phyloP scores from a whole-genome alignment of 2,329 filamentous ascomycete genomes.

The Fusarium incarnatum region DNA sequence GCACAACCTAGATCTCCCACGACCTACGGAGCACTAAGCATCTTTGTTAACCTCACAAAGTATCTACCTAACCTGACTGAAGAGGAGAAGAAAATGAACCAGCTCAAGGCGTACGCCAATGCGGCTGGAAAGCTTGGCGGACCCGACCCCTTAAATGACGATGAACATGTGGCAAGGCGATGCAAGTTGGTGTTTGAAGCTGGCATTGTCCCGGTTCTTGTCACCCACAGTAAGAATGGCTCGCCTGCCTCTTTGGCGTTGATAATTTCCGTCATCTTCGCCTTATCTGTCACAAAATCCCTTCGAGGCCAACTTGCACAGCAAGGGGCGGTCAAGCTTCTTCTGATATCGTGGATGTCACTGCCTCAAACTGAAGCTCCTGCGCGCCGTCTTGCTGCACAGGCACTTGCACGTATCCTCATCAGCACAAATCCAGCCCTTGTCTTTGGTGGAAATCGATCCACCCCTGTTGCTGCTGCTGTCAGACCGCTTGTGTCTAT shows the following conservation, averaged over 20 bases:
- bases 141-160: conserved; percentile 77
- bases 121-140: conserved; percentile 75
- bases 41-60: conserved; percentile 84
- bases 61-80: conserved; percentile 84
- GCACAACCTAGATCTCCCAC: conserved; percentile 74
- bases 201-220: conserved; percentile 80
- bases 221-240: conserved; percentile 78
- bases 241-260: conserved; percentile 78
- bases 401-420: conserved; percentile 84
- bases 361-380: conserved; percentile 64
- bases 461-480: conserved; percentile 80
- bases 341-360: conserved; percentile 77
- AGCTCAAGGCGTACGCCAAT: conserved; percentile 95
- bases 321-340: conserved; percentile 89
- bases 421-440: conserved; percentile 88
- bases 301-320: conserved; percentile 86
- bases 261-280: conserved; percentile 79
- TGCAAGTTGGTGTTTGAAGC: conserved; percentile 84
- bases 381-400: conserved; percentile 73
- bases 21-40: conserved; percentile 87
- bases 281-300: conserved; percentile 78
- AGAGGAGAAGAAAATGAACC: conserved; percentile 90
- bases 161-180: conserved; percentile 78
- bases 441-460: conserved; percentile 82
- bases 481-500: conserved; percentile 84